Conservation (phyloP, 2,329 filamentous ascomycete genomes). For the Nemania diffusa region DNA sequence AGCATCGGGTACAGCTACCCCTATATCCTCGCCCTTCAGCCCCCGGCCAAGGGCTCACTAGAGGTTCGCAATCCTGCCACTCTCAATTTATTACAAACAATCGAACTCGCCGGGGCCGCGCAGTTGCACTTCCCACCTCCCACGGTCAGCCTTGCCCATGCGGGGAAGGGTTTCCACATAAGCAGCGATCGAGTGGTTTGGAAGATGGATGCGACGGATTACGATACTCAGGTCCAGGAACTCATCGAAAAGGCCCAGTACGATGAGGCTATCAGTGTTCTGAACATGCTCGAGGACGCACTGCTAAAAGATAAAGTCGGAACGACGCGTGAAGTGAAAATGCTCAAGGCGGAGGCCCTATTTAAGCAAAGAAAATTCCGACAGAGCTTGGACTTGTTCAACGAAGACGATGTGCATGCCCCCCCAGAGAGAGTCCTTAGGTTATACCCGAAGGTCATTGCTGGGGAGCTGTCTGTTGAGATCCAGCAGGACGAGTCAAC, state of each 20-base stretch:
- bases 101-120: slow-evolving; percentile 82
- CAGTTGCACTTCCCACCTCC: slow-evolving; percentile 92
- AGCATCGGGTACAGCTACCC: slow-evolving; percentile 96
- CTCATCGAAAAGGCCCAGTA: slow-evolving; percentile 78
- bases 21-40: slow-evolving; percentile 87
- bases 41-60: slow-evolving; percentile 82
- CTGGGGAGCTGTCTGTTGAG: slow-evolving; percentile 78
- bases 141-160: slow-evolving; percentile 92
- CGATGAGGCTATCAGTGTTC: slow-evolving; percentile 91
- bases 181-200: slow-evolving; percentile 91
- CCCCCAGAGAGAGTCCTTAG: slow-evolving; percentile 89
- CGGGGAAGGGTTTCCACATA: slow-evolving; percentile 94
- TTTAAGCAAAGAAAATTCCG: slow-evolving; percentile 87
- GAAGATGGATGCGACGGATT: slow-evolving; percentile 94
- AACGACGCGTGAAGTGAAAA: slow-evolving; percentile 85
- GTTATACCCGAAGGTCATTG: slow-evolving; percentile 84
- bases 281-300: slow-evolving; percentile 92
- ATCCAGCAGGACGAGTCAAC: slow-evolving; percentile 57
- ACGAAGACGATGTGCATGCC: slow-evolving; percentile 83
- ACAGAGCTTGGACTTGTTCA: slow-evolving; percentile 88
- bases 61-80: slow-evolving; percentile 95
- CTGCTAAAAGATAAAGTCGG: slow-evolving; percentile 84
- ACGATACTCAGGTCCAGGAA: slow-evolving; percentile 87
- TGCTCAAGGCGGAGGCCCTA: slow-evolving; percentile 86
- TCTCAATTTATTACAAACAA: slow-evolving; percentile 85